These are phyloP conservation scores for Cornus kousa DNA, from an alignment of 148 eudicot genomes.

Conservation along the genomic window DNA sequence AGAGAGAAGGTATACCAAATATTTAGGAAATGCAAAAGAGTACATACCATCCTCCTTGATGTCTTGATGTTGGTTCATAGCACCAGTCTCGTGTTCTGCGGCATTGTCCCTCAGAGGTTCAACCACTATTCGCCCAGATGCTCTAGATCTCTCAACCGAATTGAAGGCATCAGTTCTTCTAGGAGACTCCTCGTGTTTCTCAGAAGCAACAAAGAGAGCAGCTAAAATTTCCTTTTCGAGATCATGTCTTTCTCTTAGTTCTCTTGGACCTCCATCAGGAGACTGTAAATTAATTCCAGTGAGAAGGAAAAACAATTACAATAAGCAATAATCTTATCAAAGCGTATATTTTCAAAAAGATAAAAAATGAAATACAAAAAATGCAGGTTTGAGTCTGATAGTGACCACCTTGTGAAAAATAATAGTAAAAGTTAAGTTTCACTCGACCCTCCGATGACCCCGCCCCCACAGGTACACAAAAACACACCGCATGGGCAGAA, in stretches of 20 bases:
- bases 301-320: not conserved
- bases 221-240: constrained; percentile 24
- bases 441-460: too few species aligned
- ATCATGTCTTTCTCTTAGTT: constrained; percentile 18
- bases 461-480: too few species aligned
- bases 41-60: constrained; percentile 23
- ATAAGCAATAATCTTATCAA: not conserved
- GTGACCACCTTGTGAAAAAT: too few species aligned
- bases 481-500: too few species aligned
- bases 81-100: constrained; percentile 1
- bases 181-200: constrained; percentile 9
- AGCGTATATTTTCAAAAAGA: not conserved
- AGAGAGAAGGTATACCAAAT: not conserved
- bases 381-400: too few species aligned
- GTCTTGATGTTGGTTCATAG: not conserved
- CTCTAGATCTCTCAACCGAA: constrained; percentile 13
- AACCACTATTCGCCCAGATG: constrained; percentile 9
- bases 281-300: constrained; percentile 6
- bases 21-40: not conserved
- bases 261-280: constrained; percentile 9
- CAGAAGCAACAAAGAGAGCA: constrained; percentile 25
- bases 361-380: not conserved
- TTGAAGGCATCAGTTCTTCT: not conserved
- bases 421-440: too few species aligned
- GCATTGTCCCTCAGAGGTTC: constrained; percentile 19